Percentiles rank a stretch among this genome's conserved stretches.
Conservation (phyloP, 805 yeast species). For the Kuraishia capsulata region DNA sequence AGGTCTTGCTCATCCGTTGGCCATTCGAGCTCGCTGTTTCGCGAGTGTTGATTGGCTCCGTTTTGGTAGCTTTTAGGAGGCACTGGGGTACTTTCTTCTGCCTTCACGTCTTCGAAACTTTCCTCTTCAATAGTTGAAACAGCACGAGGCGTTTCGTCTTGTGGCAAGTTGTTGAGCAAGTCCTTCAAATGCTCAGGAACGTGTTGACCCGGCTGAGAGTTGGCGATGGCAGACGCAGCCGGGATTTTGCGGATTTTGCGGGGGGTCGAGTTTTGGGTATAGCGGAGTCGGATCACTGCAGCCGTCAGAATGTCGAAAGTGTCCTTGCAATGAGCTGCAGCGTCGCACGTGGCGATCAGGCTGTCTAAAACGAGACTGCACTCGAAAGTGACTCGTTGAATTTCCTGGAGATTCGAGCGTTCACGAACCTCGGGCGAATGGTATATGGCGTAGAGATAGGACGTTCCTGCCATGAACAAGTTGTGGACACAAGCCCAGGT, state of each 20-base stretch:
- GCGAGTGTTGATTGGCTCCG: too few species aligned
- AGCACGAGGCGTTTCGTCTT: slow-evolving; percentile 1
- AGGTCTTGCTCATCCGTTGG: slow-evolving; percentile 26
- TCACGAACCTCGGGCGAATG: slow-evolving; percentile 49
- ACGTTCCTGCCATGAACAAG: slow-evolving; percentile 81
- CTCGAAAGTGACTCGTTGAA: slow-evolving; percentile 37
- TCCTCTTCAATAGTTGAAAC: too few species aligned
- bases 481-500: slow-evolving; percentile 94
- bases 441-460: slow-evolving; percentile 70
- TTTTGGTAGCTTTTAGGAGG: too few species aligned
- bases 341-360: slow-evolving; percentile 64
- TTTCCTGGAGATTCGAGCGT: slow-evolving; percentile 34
- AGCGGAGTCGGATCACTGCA: slow-evolving; percentile 57
- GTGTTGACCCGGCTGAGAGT: slow-evolving; percentile 24
- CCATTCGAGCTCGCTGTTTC: slow-evolving; percentile 25
- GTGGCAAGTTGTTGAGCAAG: slow-evolving; percentile 27
- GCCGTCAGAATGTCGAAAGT: slow-evolving; percentile 65
- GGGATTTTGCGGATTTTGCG: slow-evolving; percentile 13
- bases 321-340: slow-evolving; percentile 64
- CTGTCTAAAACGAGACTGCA: slow-evolving; percentile 53
- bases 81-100: background rate
- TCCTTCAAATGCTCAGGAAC: slow-evolving; percentile 28
- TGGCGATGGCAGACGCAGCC: slow-evolving; percentile 16
- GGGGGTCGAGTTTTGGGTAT: slow-evolving; percentile 23
- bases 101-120: background rate